A percentile compares a stretch with the other conserved stretches of the same genome.
Evolutionary conservation across 176 grass and related monocot species (phyloP).

Genomic region (Phoenix roebelenii): DNA sequence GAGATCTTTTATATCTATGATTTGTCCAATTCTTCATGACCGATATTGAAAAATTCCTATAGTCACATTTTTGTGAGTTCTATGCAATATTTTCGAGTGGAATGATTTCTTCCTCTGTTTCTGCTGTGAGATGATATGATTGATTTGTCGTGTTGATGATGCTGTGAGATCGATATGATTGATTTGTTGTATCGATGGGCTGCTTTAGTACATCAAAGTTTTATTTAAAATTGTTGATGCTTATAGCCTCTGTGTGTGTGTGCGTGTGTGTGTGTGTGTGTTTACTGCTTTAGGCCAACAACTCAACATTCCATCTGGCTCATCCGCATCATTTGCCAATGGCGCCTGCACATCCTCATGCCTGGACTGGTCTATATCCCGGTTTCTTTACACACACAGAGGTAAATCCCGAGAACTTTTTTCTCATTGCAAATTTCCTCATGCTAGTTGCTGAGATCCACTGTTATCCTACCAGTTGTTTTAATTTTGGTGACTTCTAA

Average conservation of each 20-base stretch:
- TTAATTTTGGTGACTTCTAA: background rate
- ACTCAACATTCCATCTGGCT: background rate
- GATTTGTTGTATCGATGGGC: background rate
- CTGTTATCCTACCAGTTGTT: background rate
- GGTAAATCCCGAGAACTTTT: background rate
- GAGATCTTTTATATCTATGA: no score
- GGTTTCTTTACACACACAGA: background rate
- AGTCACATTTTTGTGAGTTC: no score
- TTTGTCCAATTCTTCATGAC: no score
- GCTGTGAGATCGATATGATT: no score
- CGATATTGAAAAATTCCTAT: no score
- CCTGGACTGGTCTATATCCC: background rate
- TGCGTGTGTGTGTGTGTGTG: no score
- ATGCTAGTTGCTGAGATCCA: background rate
- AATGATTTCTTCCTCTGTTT: no score
- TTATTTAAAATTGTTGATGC: background rate
- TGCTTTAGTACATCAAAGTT: background rate
- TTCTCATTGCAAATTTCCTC: background rate
- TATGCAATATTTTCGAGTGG: no score
- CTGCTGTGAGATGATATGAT: no score
- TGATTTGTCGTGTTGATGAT: no score
- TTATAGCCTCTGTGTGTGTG: background rate
- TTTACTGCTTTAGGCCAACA: background rate
- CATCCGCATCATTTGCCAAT: background rate
- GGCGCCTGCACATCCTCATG: slow-evolving; percentile 1